phyloP scores from a whole-genome alignment of 164 flowering plant genomes.

The Magnolia changhungtana region DNA sequence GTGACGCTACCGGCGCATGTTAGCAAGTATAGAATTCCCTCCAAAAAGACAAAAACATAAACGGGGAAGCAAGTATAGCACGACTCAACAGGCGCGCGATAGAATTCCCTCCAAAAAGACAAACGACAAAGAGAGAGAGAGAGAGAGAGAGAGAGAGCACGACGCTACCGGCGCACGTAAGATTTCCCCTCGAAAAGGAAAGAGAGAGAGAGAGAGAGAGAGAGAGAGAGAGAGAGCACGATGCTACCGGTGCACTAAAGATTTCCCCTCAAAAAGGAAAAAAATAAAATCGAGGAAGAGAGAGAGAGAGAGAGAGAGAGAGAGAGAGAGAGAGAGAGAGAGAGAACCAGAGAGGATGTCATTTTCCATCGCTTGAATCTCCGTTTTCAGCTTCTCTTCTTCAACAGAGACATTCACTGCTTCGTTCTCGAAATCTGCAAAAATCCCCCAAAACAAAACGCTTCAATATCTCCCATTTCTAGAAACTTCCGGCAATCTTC shows the following conservation, averaged over 20 bases:
- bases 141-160: too few relatives aligned
- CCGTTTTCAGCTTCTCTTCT: constrained; percentile 63
- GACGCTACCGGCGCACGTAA: too few relatives aligned
- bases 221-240: constrained; percentile 23
- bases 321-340: constrained; percentile 4
- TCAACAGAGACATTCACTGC: constrained; percentile 64
- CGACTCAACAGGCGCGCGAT: too few relatives aligned
- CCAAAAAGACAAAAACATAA: too few relatives aligned
- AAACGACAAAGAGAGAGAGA: too few relatives aligned
- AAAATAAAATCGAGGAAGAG: background rate
- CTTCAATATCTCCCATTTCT: too few relatives aligned
- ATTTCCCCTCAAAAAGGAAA: background rate
- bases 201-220: constrained; percentile 4
- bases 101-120: too few relatives aligned
- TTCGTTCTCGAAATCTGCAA: constrained; percentile 74
- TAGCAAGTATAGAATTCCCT: too few relatives aligned
- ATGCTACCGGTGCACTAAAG: background rate
- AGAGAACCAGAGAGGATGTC: constrained; percentile 54
- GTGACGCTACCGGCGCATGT: too few relatives aligned
- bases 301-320: too few relatives aligned
- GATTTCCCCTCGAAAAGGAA: too few relatives aligned
- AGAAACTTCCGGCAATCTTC: background rate
- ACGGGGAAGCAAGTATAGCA: too few relatives aligned
- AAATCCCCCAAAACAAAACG: constrained; percentile 1
- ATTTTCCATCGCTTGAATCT: constrained; percentile 48